Evolutionary conservation across 106 monocot genomes (phyloP).

Genomic region (Dendrobium nobile): DNA sequence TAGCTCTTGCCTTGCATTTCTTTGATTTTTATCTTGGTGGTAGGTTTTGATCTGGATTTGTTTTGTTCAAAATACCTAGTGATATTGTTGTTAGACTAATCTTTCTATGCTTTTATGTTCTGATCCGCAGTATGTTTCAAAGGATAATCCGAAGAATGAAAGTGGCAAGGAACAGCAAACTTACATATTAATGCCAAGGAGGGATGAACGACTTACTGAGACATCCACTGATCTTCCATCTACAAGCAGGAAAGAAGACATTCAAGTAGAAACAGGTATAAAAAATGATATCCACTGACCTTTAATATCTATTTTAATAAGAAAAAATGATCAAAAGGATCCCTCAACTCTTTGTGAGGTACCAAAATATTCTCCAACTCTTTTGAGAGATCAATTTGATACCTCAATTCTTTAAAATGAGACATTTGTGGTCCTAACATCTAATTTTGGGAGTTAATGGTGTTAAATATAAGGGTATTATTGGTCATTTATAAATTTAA

Average conservation of each 20-base stretch:
- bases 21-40: neutral
- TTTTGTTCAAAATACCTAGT: neutral
- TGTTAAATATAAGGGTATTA: too few relatives aligned
- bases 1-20: neutral
- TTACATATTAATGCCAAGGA: conserved; percentile 41
- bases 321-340: too few relatives aligned
- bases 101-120: neutral
- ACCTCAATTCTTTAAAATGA: too few relatives aligned
- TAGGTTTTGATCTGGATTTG: neutral
- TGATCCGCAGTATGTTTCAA: conserved; percentile 69
- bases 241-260: conserved; percentile 22
- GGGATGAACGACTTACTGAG: conserved; percentile 39
- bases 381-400: too few relatives aligned
- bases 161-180: conserved; percentile 53
- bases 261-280: conserved; percentile 44
- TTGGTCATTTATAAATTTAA: too few relatives aligned
- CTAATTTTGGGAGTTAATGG: too few relatives aligned
- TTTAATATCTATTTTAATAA: neutral
- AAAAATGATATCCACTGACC: neutral
- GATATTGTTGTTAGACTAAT: neutral
- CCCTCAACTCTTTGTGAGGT: too few relatives aligned
- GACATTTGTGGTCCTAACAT: too few relatives aligned
- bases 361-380: too few relatives aligned
- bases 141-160: conserved; percentile 42
- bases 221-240: conserved; percentile 23